These are phyloP conservation scores for Nadsonia fulvescens DNA, from an alignment of 805 yeast genomes.

Conservation along the genomic window DNA sequence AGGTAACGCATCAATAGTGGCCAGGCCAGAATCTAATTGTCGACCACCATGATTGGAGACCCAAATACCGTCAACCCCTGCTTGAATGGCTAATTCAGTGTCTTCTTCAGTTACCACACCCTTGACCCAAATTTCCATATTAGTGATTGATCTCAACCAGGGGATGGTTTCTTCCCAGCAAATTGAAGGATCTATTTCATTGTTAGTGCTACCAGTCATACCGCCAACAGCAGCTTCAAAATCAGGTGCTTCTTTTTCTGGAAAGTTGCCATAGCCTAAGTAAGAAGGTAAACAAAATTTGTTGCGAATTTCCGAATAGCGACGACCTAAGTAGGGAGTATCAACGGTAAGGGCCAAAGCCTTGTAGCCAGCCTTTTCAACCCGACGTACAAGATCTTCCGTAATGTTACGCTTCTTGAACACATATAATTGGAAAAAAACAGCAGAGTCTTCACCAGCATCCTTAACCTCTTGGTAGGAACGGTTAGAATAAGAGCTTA, in stretches of 20 bases:
- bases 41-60: conserved; percentile 66
- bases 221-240: conserved; percentile 5
- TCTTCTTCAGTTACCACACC: conserved; percentile 57
- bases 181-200: conserved; percentile 15
- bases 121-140: conserved; percentile 33
- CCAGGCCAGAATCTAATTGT: conserved; percentile 43
- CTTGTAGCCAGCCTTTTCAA: conserved; percentile 19
- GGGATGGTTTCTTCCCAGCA: conserved; percentile 18
- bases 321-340: conserved; percentile 33
- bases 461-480: conserved; percentile 14
- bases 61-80: conserved; percentile 45
- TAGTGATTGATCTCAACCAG: conserved; percentile 18
- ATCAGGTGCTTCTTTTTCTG: conserved; percentile 3
- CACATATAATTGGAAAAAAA: conserved; percentile 16
- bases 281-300: conserved; percentile 12
- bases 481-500: conserved; percentile 13
- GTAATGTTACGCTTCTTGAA: conserved; percentile 15
- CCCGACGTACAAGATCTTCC: conserved; percentile 11
- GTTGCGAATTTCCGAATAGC: conserved; percentile 28
- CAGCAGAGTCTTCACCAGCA: conserved; percentile 12
- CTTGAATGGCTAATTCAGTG: conserved; percentile 35
- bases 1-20: conserved; percentile 48
- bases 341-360: conserved; percentile 39
- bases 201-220: no score
- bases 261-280: conserved; percentile 15